These are phyloP conservation scores for Tylopilus vinaceipallidus DNA, from an alignment of 768 basidiomycete species.

Conservation along the genomic window DNA sequence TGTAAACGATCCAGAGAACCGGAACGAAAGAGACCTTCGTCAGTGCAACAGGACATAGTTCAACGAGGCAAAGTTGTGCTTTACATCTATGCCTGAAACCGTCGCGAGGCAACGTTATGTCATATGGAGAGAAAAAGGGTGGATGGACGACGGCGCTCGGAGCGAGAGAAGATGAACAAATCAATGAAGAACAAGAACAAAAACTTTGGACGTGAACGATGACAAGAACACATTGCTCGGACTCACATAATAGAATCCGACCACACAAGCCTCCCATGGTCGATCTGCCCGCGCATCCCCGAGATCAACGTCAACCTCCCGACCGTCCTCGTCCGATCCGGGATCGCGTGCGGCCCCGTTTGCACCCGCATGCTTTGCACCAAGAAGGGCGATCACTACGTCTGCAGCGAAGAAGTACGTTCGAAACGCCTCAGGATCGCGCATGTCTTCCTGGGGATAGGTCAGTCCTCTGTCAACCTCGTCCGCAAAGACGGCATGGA, in stretches of 20 bases:
- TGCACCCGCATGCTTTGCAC: no score
- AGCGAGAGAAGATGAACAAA: no score
- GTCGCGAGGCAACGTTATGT: no score
- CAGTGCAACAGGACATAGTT: no score
- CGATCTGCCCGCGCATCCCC: constrained; percentile 47
- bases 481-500: constrained; percentile 61
- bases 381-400: constrained; percentile 63
- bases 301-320: constrained; percentile 31
- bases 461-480: constrained; percentile 76
- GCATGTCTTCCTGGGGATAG: constrained; percentile 78
- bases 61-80: no score
- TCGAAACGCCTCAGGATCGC: constrained; percentile 55
- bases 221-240: neutral
- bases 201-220: neutral
- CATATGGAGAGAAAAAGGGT: no score
- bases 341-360: neutral
- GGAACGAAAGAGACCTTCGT: no score
- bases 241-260: constrained; percentile 78
- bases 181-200: no score
- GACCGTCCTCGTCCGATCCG: neutral
- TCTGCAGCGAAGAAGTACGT: constrained; percentile 78
- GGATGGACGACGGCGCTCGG: no score
- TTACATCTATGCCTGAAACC: no score
- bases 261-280: constrained; percentile 67
- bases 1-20: no score